Base-by-base conservation (phyloP, 2,329 filamentous ascomycete species). In the Exophiala oligosperma region DNA sequence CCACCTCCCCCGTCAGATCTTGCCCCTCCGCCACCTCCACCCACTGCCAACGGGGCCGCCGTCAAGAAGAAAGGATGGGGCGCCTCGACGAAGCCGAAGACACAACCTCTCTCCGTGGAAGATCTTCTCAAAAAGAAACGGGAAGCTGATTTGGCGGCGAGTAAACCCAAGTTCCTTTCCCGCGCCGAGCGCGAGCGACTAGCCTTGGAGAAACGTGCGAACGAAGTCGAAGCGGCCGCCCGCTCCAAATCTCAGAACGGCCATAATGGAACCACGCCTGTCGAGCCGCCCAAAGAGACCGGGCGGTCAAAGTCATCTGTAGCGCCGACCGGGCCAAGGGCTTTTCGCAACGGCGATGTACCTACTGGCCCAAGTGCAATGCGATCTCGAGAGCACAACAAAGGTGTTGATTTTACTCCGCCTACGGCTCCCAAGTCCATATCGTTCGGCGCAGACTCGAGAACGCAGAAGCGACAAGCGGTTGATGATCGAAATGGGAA, bases 131-230 rank as follows among this genome's bases (percentile, higher is more conserved):
- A 86, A 65, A 89, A 92, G 76, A 95, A 95, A 80, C 90, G 89
- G 70, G 91, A 90, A 61, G 88, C 90, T 28, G 91, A 94, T 74
- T 89, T 89, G 37, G 91, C 89, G 14, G 88, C 91, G 8, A 84
- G 90, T 55, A 96, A 94, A 80, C 92, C 92, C 4, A 92, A 91
- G 72, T 96, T 95, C 71, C 78, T 96, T 23, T 89, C 90, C 3
- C 94, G 90, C 77, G 88, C 89, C 32, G 84, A 96, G 72, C 84
- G 92, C 55, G 91, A 96, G 71, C 84, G 86, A 60, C 74, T 95
- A 26, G 91, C 91, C 29, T 79, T 91, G 14, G 90, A 95, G 70
- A 91, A 91, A 73, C 81, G 87, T 49, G 81, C 82, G 38, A 89
- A 91, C 64, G 89, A 93, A 68, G 82, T 85, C 1, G 84, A 88